Percentiles rank a stretch among this genome's conserved stretches.
Evolutionary conservation across 495 filamentous ascomycete genomes (phyloP).

Genomic region (Lasiosphaeris hirsuta): DNA sequence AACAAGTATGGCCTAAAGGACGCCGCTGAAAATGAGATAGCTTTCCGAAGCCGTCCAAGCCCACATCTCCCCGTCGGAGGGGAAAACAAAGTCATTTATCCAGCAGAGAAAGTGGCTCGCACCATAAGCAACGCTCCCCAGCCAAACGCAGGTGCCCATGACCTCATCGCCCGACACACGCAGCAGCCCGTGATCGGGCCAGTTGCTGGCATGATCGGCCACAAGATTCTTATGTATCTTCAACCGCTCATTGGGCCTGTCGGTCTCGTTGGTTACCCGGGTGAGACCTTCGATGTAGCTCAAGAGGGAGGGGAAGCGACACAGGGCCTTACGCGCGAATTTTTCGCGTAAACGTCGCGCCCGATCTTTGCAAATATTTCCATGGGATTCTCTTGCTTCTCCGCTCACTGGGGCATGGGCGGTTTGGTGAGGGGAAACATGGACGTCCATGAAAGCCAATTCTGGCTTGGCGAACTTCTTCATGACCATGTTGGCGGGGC

Average conservation of each 20-base stretch:
- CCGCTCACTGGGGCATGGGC: neutral
- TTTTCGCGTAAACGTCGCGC: neutral
- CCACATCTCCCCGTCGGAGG: neutral
- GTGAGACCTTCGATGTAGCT: neutral
- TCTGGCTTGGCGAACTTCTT: neutral
- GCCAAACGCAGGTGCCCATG: neutral
- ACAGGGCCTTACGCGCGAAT: neutral
- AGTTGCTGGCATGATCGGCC: constrained; percentile 3
- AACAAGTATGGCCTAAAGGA: constrained; percentile 2
- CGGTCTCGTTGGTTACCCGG: too few species aligned
- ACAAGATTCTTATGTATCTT: neutral
- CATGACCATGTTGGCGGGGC: neutral
- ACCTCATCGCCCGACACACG: neutral
- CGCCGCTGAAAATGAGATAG: constrained; percentile 5
- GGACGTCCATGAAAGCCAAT: neutral
- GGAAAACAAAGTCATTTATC: too few species aligned
- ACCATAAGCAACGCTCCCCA: neutral
- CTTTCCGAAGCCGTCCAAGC: neutral
- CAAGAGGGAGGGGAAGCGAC: neutral
- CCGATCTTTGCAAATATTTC: too few species aligned
- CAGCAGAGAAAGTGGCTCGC: too few species aligned
- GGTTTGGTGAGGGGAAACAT: too few species aligned
- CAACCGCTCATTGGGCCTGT: neutral
- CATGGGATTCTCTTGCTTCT: neutral
- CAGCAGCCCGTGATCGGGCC: constrained; percentile 2